Evolutionary conservation across 2,329 filamentous ascomycete genomes (phyloP), one percentile per base, ranked within the genome.

Genomic region (Ophiostoma fasciatum): DNA sequence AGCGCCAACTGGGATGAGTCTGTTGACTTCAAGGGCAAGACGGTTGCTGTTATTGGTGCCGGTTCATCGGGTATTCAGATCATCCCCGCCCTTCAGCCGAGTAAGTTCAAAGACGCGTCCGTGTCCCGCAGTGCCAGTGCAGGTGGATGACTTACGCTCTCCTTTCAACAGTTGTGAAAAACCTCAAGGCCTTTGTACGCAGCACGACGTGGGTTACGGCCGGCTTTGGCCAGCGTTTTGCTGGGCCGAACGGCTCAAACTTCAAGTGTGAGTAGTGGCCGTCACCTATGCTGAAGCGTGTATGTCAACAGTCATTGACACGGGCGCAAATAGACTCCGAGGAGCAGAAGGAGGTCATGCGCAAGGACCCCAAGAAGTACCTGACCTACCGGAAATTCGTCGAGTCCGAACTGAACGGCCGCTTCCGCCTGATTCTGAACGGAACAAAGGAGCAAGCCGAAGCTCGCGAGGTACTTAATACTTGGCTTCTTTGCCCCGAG

Each of bases 51-150:
- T n/a, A 62, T 74, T 32, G 70, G 67, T 53, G 28, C 21, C 25
- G 69, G 69, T 4, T 66, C 65, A 19, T 66, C 64, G 2, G 68
- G 61, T 1, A 60, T 68, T 3, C 68, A 72, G 45, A 58, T 73
- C 15, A 30, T 42, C 5, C 36, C 40, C 2, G 31, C 39, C 6
- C 27, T 37, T 5, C 28, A 35, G 27, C 31, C 31, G 14, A 38
- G n/a, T n/a, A n/a, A n/a, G n/a, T n/a, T n/a, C n/a, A n/a, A n/a
- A n/a, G n/a, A n/a, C n/a, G n/a, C n/a, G n/a, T n/a, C n/a, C n/a
- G n/a, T n/a, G n/a, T n/a, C n/a, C n/a, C n/a, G n/a, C n/a, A n/a
- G n/a, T n/a, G n/a, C n/a, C n/a, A n/a, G n/a, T n/a, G n/a, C n/a
- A n/a, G n/a, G n/a, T n/a, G n/a, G n/a, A n/a, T n/a, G n/a, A n/a